Evolutionary conservation across 2,329 filamentous ascomycete species (phyloP).

Genomic region (Aspergillus sojae): DNA sequence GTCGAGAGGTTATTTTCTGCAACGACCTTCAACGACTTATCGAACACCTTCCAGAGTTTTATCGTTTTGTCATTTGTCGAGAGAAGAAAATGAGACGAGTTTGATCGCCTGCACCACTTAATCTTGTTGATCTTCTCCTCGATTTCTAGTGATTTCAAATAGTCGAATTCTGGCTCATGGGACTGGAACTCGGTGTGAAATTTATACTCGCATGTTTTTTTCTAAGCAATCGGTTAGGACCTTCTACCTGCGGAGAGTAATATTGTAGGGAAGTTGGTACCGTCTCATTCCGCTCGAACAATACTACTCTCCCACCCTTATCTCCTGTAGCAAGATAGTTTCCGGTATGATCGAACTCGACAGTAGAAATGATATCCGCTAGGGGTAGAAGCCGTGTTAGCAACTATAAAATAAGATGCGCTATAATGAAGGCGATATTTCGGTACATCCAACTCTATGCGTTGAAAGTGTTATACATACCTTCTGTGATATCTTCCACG

Average conservation of each 20-base stretch:
- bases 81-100: slow-evolving; percentile 95
- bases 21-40: slow-evolving; percentile 98
- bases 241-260: slow-evolving; percentile 4
- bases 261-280: slow-evolving; percentile 50
- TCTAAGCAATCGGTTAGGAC: slow-evolving; percentile 59
- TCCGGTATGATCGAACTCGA: slow-evolving; percentile 56
- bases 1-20: slow-evolving; percentile 98
- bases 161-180: slow-evolving; percentile 98
- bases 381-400: slow-evolving; percentile 8
- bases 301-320: slow-evolving; percentile 55
- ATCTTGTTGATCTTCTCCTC: slow-evolving; percentile 99
- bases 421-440: not conserved
- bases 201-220: slow-evolving; percentile 99
- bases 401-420: not conserved
- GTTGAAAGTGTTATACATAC: slow-evolving; percentile 47
- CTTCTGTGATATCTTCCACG: slow-evolving; percentile 98
- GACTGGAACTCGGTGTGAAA: slow-evolving; percentile 99
- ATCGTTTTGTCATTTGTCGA: slow-evolving; percentile 99
- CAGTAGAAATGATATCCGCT: slow-evolving; percentile 57
- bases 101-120: slow-evolving; percentile 98
- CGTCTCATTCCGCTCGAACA: slow-evolving; percentile 80
- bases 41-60: slow-evolving; percentile 99
- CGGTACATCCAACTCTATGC: not conserved
- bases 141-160: slow-evolving; percentile 97
- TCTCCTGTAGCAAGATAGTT: slow-evolving; percentile 57